A percentile compares a stretch with the other conserved stretches of the same genome.
phyloP scores from a whole-genome alignment of 73 alveolate species.

The Paramecium sonneborni region DNA sequence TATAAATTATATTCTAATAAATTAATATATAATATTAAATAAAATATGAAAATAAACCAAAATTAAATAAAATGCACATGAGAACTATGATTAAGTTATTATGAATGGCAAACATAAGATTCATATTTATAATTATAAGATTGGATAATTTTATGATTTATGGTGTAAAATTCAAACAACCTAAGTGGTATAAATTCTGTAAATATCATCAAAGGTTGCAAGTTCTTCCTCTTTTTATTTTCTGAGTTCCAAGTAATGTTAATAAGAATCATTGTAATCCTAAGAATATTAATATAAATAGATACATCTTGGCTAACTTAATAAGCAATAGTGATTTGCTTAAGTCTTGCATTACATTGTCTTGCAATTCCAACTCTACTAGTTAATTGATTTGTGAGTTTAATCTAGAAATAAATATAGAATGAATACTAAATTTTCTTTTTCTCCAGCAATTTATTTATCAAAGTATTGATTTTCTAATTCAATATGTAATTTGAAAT shows the following conservation, averaged over 20 bases:
- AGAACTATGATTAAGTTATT: background rate
- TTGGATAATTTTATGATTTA: background rate
- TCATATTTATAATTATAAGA: background rate
- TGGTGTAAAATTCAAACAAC: slow-evolving; percentile 27
- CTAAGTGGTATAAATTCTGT: slow-evolving; percentile 39
- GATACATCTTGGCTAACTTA: slow-evolving; percentile 2
- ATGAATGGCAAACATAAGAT: background rate
- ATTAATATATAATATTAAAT: too few species aligned
- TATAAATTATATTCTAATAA: too few species aligned
- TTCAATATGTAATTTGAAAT: slow-evolving; percentile 43
- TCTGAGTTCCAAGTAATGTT: slow-evolving; percentile 43
- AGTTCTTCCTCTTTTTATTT: slow-evolving; percentile 46
- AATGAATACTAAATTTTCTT: slow-evolving; percentile 11
- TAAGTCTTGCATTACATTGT: slow-evolving; percentile 50
- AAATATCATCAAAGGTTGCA: slow-evolving; percentile 49
- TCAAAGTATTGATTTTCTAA: slow-evolving; percentile 21
- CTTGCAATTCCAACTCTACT: slow-evolving; percentile 34
- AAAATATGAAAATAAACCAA: background rate
- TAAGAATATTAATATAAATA: background rate
- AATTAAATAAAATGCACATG: background rate
- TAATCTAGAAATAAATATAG: background rate
- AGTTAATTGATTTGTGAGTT: slow-evolving; percentile 41
- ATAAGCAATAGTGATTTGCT: slow-evolving; percentile 24
- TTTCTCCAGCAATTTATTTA: slow-evolving; percentile 21
- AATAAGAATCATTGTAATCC: slow-evolving; percentile 11